phyloP scores from a whole-genome alignment of 306 rosid species.

The Albizia julibrissin region DNA sequence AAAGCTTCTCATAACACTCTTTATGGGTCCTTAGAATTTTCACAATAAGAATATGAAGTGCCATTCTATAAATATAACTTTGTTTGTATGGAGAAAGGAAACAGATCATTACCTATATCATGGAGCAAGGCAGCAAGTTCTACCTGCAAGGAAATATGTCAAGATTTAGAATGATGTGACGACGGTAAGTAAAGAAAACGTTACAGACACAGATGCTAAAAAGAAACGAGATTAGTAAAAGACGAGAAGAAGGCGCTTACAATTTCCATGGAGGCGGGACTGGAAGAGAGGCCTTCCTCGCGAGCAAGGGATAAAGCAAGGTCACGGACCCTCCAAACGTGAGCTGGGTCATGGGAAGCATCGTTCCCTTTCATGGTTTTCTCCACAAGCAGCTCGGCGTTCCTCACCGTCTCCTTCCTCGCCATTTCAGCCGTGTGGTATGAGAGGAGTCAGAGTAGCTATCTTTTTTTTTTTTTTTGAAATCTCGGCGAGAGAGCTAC shows the following conservation, averaged over 20 bases:
- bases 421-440: constrained; percentile 30
- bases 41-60: not conserved
- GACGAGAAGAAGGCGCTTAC: constrained; percentile 36
- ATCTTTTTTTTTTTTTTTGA: not conserved
- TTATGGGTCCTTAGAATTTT: not conserved
- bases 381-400: constrained; percentile 74
- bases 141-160: constrained; percentile 46
- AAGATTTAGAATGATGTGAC: not conserved
- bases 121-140: constrained; percentile 94
- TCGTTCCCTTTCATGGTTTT: constrained; percentile 73
- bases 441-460: not conserved
- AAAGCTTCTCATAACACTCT: not conserved
- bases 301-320: constrained; percentile 82
- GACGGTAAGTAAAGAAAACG: not conserved
- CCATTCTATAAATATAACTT: constrained; percentile 2
- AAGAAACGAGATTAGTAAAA: not conserved
- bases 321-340: constrained; percentile 85
- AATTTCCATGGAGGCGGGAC: constrained; percentile 66
- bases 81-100: not conserved
- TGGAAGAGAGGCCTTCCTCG: constrained; percentile 73
- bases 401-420: constrained; percentile 52
- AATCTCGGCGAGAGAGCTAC: too few relatives aligned
- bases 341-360: constrained; percentile 84
- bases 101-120: constrained; percentile 59
- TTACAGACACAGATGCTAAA: not conserved